A percentile compares a stretch with the other conserved stretches of the same genome.
These are phyloP conservation scores for Acer campestre DNA, from an alignment of 345 rosid species.

Conservation along the genomic window DNA sequence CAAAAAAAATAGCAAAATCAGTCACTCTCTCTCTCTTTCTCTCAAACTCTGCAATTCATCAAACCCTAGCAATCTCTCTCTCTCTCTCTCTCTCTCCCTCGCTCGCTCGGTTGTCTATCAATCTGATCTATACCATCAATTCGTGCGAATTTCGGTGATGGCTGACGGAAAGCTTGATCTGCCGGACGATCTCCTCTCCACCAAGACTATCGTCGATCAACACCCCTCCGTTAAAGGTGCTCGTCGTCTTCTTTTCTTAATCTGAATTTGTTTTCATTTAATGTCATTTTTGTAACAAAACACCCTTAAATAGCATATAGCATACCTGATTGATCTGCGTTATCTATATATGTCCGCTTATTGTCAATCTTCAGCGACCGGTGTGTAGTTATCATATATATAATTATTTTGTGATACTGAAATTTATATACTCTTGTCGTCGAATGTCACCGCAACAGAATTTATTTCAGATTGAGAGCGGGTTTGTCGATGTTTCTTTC, in stretches of 20 bases:
- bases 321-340: conserved; percentile 9
- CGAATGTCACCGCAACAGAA: not conserved
- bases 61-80: conserved; percentile 16
- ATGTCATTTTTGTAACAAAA: conserved; percentile 3
- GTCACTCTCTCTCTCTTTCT: conserved; percentile 11
- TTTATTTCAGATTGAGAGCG: not conserved
- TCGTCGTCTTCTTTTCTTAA: not conserved
- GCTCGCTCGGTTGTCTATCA: not conserved
- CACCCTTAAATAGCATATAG: not conserved
- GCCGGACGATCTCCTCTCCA: conserved; percentile 37
- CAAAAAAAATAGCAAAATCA: not conserved
- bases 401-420: not conserved
- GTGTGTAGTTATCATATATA: not conserved
- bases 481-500: not conserved
- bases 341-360: not conserved
- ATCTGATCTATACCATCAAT: not conserved
- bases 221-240: conserved; percentile 28
- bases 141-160: conserved; percentile 8
- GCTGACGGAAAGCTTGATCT: conserved; percentile 40
- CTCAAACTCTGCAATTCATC: conserved; percentile 13
- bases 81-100: conserved; percentile 1
- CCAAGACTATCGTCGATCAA: conserved; percentile 33
- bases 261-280: not conserved
- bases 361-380: not conserved
- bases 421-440: not conserved